Evolutionary conservation across 345 rosid genomes (phyloP).

Genomic region (Luvunga scandens): DNA sequence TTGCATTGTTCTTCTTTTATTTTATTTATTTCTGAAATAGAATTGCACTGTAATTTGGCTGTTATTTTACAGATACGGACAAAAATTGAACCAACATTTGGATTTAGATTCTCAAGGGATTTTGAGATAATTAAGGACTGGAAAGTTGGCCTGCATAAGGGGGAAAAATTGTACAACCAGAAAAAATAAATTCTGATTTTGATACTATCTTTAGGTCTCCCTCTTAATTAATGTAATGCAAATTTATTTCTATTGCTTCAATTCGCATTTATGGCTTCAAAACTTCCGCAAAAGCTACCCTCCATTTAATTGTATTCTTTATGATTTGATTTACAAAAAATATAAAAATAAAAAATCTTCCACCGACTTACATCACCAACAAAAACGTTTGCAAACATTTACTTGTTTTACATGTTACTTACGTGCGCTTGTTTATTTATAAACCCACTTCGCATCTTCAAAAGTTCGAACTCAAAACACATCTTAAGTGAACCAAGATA

Average conservation of each 20-base stretch:
- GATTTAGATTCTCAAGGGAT: neutral
- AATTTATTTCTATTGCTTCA: neutral
- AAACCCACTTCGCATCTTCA: neutral
- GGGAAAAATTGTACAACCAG: neutral
- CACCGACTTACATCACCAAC: neutral
- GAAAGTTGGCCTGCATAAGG: neutral
- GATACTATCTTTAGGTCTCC: neutral
- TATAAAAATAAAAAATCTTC: neutral
- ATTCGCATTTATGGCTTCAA: neutral
- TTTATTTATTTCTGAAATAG: neutral
- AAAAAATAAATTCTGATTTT: neutral
- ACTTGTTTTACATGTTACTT: conserved; percentile 1
- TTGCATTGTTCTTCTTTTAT: neutral
- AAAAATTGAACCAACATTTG: neutral
- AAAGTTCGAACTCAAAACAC: neutral
- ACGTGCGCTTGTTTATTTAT: neutral
- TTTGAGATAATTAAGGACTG: neutral
- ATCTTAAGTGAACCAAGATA: neutral
- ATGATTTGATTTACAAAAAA: neutral
- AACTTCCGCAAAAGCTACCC: neutral
- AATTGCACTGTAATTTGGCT: neutral
- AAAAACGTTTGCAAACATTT: conserved; percentile 9
- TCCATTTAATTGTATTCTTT: neutral
- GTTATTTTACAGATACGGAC: neutral
- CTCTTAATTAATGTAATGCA: neutral